Conservation (phyloP, 2,329 filamentous ascomycete species). For the Bisporella sp. region DNA sequence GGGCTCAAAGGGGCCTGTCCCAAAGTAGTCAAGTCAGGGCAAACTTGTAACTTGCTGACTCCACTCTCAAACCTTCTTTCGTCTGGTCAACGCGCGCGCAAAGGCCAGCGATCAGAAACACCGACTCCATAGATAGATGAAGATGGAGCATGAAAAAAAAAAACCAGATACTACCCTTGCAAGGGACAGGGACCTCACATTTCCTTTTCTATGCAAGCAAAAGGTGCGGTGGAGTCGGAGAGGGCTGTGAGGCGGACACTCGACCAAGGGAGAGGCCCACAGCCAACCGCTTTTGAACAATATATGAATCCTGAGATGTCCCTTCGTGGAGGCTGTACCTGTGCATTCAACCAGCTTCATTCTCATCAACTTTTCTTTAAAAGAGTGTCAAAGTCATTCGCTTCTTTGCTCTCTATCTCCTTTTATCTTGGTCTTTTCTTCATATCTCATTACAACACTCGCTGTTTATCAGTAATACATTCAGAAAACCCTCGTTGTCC, state of each 20-base stretch:
- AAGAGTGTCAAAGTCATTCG: constrained; percentile 37
- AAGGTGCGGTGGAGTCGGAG: background rate
- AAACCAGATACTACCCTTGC: background rate
- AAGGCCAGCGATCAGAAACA: background rate
- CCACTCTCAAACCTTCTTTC: background rate
- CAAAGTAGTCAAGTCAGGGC: too few species aligned
- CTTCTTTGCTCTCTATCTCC: constrained; percentile 29
- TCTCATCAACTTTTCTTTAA: background rate
- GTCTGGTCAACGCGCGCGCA: constrained; percentile 1
- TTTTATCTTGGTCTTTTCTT: constrained; percentile 9
- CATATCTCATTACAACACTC: constrained; percentile 13
- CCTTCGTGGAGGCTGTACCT: background rate
- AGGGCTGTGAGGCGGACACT: background rate
- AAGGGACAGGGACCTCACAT: background rate
- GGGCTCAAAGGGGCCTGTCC: too few species aligned
- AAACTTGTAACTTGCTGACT: too few species aligned
- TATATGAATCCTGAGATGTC: constrained; percentile 2
- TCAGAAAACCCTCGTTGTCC: constrained; percentile 16
- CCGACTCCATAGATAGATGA: background rate
- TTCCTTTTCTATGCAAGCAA: background rate
- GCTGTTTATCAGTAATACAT: constrained; percentile 4
- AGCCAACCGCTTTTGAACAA: background rate
- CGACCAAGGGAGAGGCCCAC: background rate
- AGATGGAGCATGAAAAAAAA: background rate
- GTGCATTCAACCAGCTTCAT: background rate